Evolutionary conservation across 2,329 filamentous ascomycete species (phyloP).

Genomic region (Xylariaceae sp.): DNA sequence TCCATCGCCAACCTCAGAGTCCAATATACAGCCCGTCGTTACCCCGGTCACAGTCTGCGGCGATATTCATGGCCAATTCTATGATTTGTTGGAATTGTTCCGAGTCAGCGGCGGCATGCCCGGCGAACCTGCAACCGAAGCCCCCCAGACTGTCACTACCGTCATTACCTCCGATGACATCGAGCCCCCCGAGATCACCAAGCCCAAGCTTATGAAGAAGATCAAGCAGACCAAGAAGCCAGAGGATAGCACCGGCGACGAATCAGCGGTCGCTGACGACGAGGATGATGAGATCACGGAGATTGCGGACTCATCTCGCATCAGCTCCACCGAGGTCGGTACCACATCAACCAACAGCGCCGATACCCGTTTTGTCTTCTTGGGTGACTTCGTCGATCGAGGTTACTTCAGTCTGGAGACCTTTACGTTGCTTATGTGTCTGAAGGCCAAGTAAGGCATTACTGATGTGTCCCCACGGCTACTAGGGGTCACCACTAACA

Average conservation of each 20-base stretch:
- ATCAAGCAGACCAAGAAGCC: constrained; percentile 62
- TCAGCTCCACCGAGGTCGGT: constrained; percentile 24
- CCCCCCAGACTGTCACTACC: constrained; percentile 63
- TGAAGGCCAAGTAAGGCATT: constrained; percentile 64
- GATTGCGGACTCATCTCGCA: constrained; percentile 30
- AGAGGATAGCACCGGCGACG: constrained; percentile 47
- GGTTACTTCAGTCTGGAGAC: constrained; percentile 98
- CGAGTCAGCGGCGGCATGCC: constrained; percentile 96
- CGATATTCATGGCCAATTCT: constrained; percentile 98
- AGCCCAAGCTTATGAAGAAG: constrained; percentile 83
- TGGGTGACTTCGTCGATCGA: constrained; percentile 93
- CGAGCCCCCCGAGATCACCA: constrained; percentile 84
- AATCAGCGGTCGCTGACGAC: constrained; percentile 44
- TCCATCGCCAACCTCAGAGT: constrained; percentile 56
- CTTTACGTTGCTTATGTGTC: constrained; percentile 91
- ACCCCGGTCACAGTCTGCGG: constrained; percentile 96
- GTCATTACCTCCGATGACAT: constrained; percentile 88
- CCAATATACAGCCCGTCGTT: constrained; percentile 96
- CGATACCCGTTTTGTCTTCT: constrained; percentile 55
- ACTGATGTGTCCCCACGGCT: constrained; percentile 3
- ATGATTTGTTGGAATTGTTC: constrained; percentile 95
- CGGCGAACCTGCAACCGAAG: constrained; percentile 68
- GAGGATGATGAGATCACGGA: constrained; percentile 43
- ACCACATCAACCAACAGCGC: constrained; percentile 29
- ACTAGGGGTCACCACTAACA: constrained; percentile 10